phyloP scores from a whole-genome alignment of 73 alveolate species.

The Paramecium tetraurelia region DNA sequence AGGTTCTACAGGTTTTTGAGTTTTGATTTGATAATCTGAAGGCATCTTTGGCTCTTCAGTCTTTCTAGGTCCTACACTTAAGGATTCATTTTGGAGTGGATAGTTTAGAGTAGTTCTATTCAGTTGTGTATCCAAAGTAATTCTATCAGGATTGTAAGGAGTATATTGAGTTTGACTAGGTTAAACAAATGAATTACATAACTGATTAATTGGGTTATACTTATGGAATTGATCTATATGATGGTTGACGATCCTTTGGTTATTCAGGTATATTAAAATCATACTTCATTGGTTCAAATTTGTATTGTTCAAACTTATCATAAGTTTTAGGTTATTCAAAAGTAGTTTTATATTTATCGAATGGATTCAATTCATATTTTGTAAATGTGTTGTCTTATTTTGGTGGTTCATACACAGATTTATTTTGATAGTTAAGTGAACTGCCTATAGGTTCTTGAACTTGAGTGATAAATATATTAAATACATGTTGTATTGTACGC shows the following conservation, averaged over 20 bases:
- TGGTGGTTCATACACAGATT: not conserved
- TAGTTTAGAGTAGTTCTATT: not conserved
- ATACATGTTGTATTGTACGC: not conserved
- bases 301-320: not conserved
- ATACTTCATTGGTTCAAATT: not conserved
- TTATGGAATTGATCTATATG: not conserved
- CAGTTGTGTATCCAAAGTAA: not conserved
- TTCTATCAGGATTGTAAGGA: not conserved
- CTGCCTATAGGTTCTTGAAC: not conserved
- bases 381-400: not conserved
- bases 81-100: not conserved
- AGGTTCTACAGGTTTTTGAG: not conserved
- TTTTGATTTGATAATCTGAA: not conserved
- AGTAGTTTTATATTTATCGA: not conserved
- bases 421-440: not conserved
- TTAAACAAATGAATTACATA: not conserved
- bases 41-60: not conserved
- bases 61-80: not conserved
- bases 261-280: not conserved
- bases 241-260: not conserved
- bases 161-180: not conserved
- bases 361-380: not conserved
- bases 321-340: not conserved
- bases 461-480: not conserved
- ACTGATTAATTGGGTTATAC: not conserved